A percentile compares a stretch with the other conserved stretches of the same genome.
phyloP scores from a whole-genome alignment of 805 yeast species.

The Jamesozyma lodderae region DNA sequence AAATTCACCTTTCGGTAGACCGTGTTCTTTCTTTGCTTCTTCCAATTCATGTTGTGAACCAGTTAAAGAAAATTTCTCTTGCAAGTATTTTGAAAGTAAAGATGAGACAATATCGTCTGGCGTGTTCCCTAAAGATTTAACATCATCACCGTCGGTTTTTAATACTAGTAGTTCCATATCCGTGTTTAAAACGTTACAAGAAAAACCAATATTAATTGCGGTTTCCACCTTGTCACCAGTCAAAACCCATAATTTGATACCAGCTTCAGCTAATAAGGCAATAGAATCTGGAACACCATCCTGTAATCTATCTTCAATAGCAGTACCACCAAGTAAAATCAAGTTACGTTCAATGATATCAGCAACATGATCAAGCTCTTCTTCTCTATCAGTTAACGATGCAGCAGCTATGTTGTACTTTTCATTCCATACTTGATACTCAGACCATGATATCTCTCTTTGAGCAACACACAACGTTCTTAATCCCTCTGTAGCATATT shows the following conservation, averaged over 20 bases:
- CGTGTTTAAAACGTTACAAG: conserved; percentile 66
- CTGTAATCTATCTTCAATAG: conserved; percentile 78
- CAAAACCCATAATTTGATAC: conserved; percentile 77
- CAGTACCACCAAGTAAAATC: conserved; percentile 70
- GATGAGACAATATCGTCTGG: conserved; percentile 36
- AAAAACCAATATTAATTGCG: conserved; percentile 80
- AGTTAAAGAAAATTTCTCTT: conserved; percentile 47
- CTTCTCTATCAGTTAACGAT: conserved; percentile 56
- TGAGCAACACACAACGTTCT: conserved; percentile 78
- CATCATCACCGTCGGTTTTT: conserved; percentile 41
- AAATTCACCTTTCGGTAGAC: conserved; percentile 58
- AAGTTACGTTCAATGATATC: conserved; percentile 63
- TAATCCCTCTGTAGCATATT: conserved; percentile 75
- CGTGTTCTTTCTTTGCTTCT: conserved; percentile 47
- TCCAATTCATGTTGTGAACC: conserved; percentile 53
- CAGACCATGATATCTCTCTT: conserved; percentile 51
- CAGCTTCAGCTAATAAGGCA: conserved; percentile 59
- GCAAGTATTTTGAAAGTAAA: conserved; percentile 44
- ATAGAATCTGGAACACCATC: conserved; percentile 85
- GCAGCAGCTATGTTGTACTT: conserved; percentile 59
- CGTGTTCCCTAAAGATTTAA: conserved; percentile 34
- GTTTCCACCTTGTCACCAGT: conserved; percentile 88
- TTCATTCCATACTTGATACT: conserved; percentile 54
- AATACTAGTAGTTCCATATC: conserved; percentile 69
- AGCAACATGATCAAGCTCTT: conserved; percentile 62